phyloP scores from a whole-genome alignment of 176 grass and related monocot species.

The Zea luxurians region DNA sequence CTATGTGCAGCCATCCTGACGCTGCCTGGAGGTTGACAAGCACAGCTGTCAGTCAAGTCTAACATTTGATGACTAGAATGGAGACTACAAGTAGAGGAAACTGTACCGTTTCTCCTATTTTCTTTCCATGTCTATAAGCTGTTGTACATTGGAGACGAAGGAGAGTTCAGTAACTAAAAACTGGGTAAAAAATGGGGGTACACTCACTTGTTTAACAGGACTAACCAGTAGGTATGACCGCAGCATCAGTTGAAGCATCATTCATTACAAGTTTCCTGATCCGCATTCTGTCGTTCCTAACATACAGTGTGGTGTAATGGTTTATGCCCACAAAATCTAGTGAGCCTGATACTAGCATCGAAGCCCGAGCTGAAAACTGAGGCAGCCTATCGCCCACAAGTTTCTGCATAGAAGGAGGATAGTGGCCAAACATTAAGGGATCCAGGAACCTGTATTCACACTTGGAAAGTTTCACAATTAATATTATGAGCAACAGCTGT shows the following conservation, averaged over 20 bases:
- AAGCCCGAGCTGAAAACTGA: conserved; percentile 57
- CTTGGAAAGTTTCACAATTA: conserved; percentile 34
- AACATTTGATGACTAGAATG: not conserved
- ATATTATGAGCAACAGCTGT: conserved; percentile 16
- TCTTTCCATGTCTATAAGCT: conserved; percentile 77
- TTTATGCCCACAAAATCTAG: conserved; percentile 96
- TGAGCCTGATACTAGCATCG: conserved; percentile 57
- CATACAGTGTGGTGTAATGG: conserved; percentile 95
- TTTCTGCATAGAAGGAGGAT: conserved; percentile 78
- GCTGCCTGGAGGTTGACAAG: conserved; percentile 54
- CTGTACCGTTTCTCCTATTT: conserved; percentile 79
- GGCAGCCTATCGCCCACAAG: conserved; percentile 76
- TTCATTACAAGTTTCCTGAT: conserved; percentile 75
- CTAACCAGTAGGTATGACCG: conserved; percentile 69
- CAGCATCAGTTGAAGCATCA: conserved; percentile 74
- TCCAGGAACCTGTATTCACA: conserved; percentile 77
- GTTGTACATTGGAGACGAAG: not conserved
- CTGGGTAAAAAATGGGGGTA: not conserved
- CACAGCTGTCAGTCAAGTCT: not conserved
- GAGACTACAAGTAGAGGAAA: not conserved
- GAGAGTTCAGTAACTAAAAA: conserved; percentile 31
- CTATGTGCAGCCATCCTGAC: conserved; percentile 85
- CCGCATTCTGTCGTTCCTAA: conserved; percentile 67
- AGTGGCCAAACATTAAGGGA: conserved; percentile 80
- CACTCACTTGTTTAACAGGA: conserved; percentile 1